A percentile compares a stretch with the other conserved stretches of the same genome.
Conservation (phyloP, 495 filamentous ascomycete genomes). For the Amorphotheca resinae region DNA sequence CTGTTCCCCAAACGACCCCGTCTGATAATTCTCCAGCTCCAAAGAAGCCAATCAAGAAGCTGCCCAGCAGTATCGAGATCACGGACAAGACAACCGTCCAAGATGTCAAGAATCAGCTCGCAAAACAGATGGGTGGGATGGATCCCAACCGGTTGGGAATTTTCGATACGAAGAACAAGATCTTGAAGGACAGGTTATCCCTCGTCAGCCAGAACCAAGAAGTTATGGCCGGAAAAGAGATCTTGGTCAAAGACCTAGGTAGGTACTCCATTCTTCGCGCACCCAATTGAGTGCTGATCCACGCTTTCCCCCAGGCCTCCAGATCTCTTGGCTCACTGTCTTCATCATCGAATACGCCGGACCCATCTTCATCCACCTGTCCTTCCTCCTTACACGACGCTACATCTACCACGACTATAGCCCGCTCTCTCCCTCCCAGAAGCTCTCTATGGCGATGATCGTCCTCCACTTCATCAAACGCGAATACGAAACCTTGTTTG, state of each 20-base stretch:
- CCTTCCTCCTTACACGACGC: constrained; percentile 56
- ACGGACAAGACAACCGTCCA: constrained; percentile 46
- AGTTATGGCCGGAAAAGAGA: constrained; percentile 52
- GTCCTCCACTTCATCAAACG: constrained; percentile 85
- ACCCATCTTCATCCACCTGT: constrained; percentile 80
- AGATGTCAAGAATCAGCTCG: constrained; percentile 38
- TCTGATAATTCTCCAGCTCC: constrained; percentile 16
- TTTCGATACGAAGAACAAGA: constrained; percentile 53
- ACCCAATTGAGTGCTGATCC: constrained; percentile 6
- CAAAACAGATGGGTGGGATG: constrained; percentile 28
- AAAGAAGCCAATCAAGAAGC: constrained; percentile 53
- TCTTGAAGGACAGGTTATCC: constrained; percentile 42
- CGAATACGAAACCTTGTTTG: constrained; percentile 84
- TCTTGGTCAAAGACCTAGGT: constrained; percentile 93
- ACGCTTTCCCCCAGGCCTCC: constrained; percentile 47
- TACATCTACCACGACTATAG: constrained; percentile 56
- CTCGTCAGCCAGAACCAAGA: constrained; percentile 47
- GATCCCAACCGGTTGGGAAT: constrained; percentile 56
- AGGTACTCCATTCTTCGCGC: constrained; percentile 21
- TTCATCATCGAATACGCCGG: constrained; percentile 92
- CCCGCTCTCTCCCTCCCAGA: constrained; percentile 24
- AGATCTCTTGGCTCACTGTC: constrained; percentile 88
- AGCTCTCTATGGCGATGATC: constrained; percentile 54
- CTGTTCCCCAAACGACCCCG: not conserved
- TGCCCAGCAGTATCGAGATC: constrained; percentile 56